These are phyloP conservation scores for Asterella californica DNA, from an alignment of 225 moss, liverwort and hornwort genomes.

Conservation along the genomic window DNA sequence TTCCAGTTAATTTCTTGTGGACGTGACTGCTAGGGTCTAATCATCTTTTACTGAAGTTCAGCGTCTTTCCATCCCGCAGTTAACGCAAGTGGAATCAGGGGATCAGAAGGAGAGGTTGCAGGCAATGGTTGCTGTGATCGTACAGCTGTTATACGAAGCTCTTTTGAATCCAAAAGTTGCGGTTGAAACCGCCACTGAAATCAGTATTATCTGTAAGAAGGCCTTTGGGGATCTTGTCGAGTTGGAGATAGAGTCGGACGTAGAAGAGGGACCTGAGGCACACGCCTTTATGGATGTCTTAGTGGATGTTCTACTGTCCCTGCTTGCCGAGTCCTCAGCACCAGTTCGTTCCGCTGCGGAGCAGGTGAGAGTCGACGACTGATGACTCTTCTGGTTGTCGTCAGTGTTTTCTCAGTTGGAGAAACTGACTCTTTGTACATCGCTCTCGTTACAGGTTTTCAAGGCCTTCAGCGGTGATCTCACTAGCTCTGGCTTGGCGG, in stretches of 20 bases:
- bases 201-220: slow-evolving; percentile 75
- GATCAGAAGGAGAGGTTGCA: slow-evolving; percentile 55
- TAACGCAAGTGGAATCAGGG: slow-evolving; percentile 33
- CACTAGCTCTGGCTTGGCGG: slow-evolving; percentile 66
- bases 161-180: slow-evolving; percentile 63
- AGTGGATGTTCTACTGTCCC: slow-evolving; percentile 71
- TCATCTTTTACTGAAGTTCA: not conserved
- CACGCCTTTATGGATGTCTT: slow-evolving; percentile 83
- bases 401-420: not conserved
- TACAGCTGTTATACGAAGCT: slow-evolving; percentile 68
- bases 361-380: slow-evolving; percentile 48
- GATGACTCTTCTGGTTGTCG: not conserved
- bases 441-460: slow-evolving; percentile 60
- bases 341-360: slow-evolving; percentile 75
- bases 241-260: slow-evolving; percentile 45
- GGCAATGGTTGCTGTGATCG: slow-evolving; percentile 59
- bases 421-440: not conserved
- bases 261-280: slow-evolving; percentile 39
- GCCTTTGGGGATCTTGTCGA: slow-evolving; percentile 64
- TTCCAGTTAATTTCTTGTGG: not conserved
- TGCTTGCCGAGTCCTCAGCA: slow-evolving; percentile 75
- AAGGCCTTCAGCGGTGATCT: slow-evolving; percentile 77
- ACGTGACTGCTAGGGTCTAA: not conserved
- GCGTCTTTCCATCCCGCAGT: slow-evolving; percentile 33
- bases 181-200: slow-evolving; percentile 70